Evolutionary conservation across 768 basidiomycete species (phyloP), one percentile per base, ranked within the genome.

Genomic region (Hericium erinaceus): DNA sequence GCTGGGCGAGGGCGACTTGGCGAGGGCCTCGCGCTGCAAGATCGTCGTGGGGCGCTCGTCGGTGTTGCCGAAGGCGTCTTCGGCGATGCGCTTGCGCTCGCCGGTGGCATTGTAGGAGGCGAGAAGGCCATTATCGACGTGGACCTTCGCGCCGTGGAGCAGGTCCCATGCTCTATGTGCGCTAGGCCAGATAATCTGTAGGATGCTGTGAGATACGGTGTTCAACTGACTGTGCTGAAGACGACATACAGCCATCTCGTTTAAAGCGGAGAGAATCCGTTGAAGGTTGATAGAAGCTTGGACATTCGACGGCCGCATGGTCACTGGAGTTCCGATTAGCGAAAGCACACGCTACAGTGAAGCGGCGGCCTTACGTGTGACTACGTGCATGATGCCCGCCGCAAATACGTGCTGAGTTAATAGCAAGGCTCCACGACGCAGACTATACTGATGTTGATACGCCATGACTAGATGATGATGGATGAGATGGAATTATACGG

Each of bases 331-430:
- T 52, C 41, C 11, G 12, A 15, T 22, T 54, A 37, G 44, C 57
- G 40, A 65, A 55, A 28, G 57, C 56, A 59, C 55, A 64, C n/a
- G 60, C 60, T 26, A 20, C 50, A 6, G 7, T 50, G 26, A 54
- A 58, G 37, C 70, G 84, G 60, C 69, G 49, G 9, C 6, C 49
- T 15, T 51, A 88, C 89, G 66, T 16, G 86, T 87, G 62, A 87
- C 72, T 46, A 89, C 79, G 64, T 91, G 87, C 87, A 89, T 88
- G 63, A 90, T 85, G 28, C 85, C 83, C 57, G 88, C 82, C 61
- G 78, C 80, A 33, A 90, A 77, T 20, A 89, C 73, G 69, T 85
- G 87, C 9, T 84, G 81, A 9, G 84, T 81, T 56, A 88, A 66
- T 68, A 88, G 83, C 2, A 89, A 78, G 1, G 88, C 81, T 16